phyloP scores from a whole-genome alignment of 1,139 yeast species.

The Hyphopichia buzzinii region DNA sequence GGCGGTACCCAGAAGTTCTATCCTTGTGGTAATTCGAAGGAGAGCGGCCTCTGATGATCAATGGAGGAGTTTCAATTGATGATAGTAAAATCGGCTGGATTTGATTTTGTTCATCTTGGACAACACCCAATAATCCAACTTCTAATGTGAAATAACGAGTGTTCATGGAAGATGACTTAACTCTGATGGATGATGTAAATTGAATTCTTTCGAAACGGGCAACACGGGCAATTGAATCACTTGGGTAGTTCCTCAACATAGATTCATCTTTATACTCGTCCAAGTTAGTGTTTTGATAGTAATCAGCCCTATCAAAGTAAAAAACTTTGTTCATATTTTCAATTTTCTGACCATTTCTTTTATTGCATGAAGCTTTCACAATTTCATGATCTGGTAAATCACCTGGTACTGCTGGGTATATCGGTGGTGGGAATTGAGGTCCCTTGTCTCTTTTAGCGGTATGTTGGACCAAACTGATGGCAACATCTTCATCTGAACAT shows the following conservation, averaged over 20 bases:
- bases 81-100: slow-evolving; percentile 41
- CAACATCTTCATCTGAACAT: slow-evolving; percentile 51
- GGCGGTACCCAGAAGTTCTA: slow-evolving; percentile 38
- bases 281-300: slow-evolving; percentile 29
- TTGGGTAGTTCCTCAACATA: slow-evolving; percentile 44
- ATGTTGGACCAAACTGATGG: slow-evolving; percentile 57
- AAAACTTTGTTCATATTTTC: slow-evolving; percentile 46
- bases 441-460: slow-evolving; percentile 73
- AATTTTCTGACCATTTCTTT: slow-evolving; percentile 48
- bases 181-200: slow-evolving; percentile 59
- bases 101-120: slow-evolving; percentile 39
- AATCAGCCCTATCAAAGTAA: slow-evolving; percentile 44
- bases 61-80: slow-evolving; percentile 56
- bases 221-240: slow-evolving; percentile 53
- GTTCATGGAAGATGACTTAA: slow-evolving; percentile 45
- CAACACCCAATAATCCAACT: slow-evolving; percentile 54
- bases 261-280: slow-evolving; percentile 32
- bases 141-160: slow-evolving; percentile 51
- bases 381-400: slow-evolving; percentile 56
- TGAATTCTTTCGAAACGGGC: slow-evolving; percentile 71
- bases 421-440: slow-evolving; percentile 62
- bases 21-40: slow-evolving; percentile 59
- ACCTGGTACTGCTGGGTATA: slow-evolving; percentile 59
- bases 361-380: slow-evolving; percentile 60
- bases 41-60: slow-evolving; percentile 66